Base-by-base conservation (phyloP, 1,284 basidiomycete genomes). In the Quambalaria eucalypti region DNA sequence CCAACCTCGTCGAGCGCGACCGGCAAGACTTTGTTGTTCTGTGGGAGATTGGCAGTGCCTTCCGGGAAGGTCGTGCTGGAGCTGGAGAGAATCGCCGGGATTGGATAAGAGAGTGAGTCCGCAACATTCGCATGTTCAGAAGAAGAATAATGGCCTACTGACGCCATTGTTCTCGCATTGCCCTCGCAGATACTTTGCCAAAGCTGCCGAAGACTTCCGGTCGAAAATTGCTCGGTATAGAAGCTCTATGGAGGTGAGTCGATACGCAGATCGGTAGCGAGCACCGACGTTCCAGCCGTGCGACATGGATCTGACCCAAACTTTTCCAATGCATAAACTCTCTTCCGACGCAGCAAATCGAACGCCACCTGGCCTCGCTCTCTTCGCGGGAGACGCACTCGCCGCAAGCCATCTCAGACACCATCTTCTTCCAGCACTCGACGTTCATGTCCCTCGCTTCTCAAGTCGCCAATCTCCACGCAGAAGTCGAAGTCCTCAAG, bases 371-470 rank as follows among this genome's bases (percentile, higher is more conserved):
- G 5, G 48, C 59, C 19, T 58, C 60, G n/a, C 39, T 72, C 25
- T 60, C 56, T 19, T 51, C 56, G n/a, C 52, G 61, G 10, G 68
- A 70, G 36, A 60, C 61, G 28, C 64, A 69, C 33, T 65, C 66
- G 2, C 71, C 71, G 0, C 28, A n/a, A 53, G 58, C 60, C 3
- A 75, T 75, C 40, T 60, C 61, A 12, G 65, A 74, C 40, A 62
- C 63, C 3, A 71, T 75, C 49, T 62, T 65, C 4, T 59, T 66
- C 2, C 73, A 75, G 50, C 71, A 75, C 46, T 54, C 62, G 10
- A 62, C 59, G 21, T 74, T 75, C 46, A 74, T 75, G 71, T 60
- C 62, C 8, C 46, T 75, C 28, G 72, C 73, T n/a, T 60, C 60
- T 25, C 58, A 71, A 42, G 69, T 75, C 14, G 70, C 70, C 1